Evolutionary conservation across 352 stramenopile species (phyloP), one percentile per base, ranked within the genome.

Genomic region (Lagenidium sp.): DNA sequence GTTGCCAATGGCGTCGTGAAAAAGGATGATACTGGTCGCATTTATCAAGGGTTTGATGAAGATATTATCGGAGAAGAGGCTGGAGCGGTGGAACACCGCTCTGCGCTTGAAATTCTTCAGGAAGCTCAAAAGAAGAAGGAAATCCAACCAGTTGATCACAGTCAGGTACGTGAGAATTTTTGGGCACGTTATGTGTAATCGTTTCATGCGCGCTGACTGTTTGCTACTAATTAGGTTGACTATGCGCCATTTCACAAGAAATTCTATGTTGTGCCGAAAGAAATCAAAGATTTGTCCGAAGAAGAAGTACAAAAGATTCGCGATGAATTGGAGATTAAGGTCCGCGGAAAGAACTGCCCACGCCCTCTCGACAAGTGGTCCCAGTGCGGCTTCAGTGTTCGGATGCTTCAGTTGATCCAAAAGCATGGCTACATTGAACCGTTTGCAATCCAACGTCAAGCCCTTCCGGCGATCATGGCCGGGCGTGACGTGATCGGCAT

Each of bases 401-500:
- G 93, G 7, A 95, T 99, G 55, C 73, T 98, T 38, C 76, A 88
- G 39, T 71, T 98, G 7, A 85, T 99, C 36, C 73, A 95, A 25
- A 95, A 95, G 39, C 79, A 96, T 49, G 79, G 80, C 1, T 98
- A 98, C 55, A 53, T 68, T 3, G 82, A 95, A 39, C 97, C 97
- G 3, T 99, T 99, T 64, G 81, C 96, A 0, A 98, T 99, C 45
- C 97, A 99, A 57, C 80, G 89, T 19, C 96, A 98, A 62, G 82
- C 88, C 4, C 57, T 99, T 16, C 97, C 97, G 24, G 96, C 93
- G 15, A 98, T 99, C 51, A 99, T 99, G 96, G 91, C 85, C 0
- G 97, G 97, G 12, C 75, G 97, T 28, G 97, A 99, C 65, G 91
- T 99, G 2, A 99, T 99, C 55, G 96, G 94, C 12, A 97, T 99